Evolutionary conservation across 306 rosid species (phyloP).

Genomic region (Acacia crassicarpa): DNA sequence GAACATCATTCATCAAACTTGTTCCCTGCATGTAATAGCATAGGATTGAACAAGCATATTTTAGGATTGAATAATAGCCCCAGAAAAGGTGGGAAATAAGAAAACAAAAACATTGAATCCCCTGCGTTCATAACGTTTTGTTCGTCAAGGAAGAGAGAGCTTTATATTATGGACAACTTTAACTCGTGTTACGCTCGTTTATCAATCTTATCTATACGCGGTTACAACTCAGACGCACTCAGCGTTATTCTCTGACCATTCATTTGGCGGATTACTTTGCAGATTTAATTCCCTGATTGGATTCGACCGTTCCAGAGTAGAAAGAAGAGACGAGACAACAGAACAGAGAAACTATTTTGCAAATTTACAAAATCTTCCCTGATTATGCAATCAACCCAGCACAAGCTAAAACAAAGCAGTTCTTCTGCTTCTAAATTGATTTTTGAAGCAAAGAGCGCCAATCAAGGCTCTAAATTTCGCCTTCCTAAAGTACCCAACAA

Average conservation of each 20-base stretch:
- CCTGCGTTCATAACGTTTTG: too few relatives aligned
- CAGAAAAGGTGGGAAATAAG: too few relatives aligned
- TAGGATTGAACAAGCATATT: too few relatives aligned
- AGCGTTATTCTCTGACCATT: not conserved
- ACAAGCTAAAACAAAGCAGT: too few relatives aligned
- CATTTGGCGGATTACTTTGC: not conserved
- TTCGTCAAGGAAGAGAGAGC: too few relatives aligned
- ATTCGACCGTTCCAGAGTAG: not conserved
- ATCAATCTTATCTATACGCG: not conserved
- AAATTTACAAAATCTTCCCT: not conserved
- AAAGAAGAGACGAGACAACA: not conserved
- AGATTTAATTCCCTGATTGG: not conserved
- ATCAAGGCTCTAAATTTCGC: too few relatives aligned
- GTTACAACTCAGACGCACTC: not conserved
- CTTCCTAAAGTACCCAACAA: not conserved
- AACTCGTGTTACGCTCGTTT: not conserved
- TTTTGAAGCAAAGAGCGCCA: too few relatives aligned
- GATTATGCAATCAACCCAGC: not conserved
- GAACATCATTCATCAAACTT: not conserved
- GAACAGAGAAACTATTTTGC: not conserved
- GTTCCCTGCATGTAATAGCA: too few relatives aligned
- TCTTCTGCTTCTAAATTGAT: too few relatives aligned
- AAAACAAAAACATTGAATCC: too few relatives aligned
- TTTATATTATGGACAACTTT: not conserved
- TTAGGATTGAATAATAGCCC: too few relatives aligned